Evolutionary conservation across 352 stramenopile species (phyloP), one percentile per base, ranked within the genome.

Genomic region (Pythium dissimile): DNA sequence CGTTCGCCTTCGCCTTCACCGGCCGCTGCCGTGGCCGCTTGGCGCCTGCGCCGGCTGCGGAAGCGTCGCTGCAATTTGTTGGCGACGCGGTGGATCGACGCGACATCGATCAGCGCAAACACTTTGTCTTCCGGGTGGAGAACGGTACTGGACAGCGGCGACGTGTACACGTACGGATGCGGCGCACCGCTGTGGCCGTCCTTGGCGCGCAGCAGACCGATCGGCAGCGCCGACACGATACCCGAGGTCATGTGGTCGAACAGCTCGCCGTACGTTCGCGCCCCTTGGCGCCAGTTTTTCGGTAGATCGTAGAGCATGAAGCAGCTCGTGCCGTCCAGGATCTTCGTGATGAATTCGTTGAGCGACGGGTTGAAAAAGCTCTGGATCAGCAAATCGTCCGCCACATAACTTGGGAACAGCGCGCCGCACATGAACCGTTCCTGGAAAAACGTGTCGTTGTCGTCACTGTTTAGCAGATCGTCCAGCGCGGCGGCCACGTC

Each of bases 281-380:
- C 44, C n/a, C 58, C 65, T 0, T 62, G 55, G 12, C 81, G 77
- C 54, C 84, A 73, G n/a, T 74, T 43, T 44, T 78, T 74, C 0
- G 85, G 85, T 5, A 94, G 37, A 23, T 89, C 71, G 55, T 93
- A 94, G 3, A 92, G 69, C 59, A 89, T 88, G 45, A 94, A 94
- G 35, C 84, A 92, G 62, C 81, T 90, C 49, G 87, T 90, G 24
- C 85, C 85, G 54, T 93, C 81, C 8, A 94, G 66, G 56, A 92
- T 90, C 54, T 86, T 85, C 12, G 78, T 77, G 23, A 94, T 84
- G 27, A 94, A 93, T 49, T 70, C 65, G 58, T 94, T 92, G n/a
- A 94, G 62, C 16, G 82, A 92, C 32, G 82, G 79, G 38, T 94
- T 92, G 66, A 92, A 93, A 57, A 92, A 94, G 55, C 81, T 93